Conservation (phyloP, 139 green algal species). For the Chlamydomonas incerta region DNA sequence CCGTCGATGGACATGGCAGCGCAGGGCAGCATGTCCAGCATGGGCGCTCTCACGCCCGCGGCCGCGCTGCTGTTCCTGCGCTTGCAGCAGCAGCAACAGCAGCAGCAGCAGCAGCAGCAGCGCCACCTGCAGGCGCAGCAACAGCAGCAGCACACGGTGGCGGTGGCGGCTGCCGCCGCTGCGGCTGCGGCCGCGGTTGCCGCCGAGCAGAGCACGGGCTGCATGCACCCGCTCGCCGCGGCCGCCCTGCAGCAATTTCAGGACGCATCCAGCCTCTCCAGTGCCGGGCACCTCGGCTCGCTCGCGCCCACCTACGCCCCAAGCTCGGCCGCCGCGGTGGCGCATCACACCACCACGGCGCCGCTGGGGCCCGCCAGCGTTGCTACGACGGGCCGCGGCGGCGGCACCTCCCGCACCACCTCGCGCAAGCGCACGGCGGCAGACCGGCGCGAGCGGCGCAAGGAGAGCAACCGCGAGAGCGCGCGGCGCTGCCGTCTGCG, state of each 20-base stretch:
- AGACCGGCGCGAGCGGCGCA: slow-evolving; percentile 28
- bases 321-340: no score
- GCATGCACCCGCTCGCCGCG: no score
- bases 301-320: no score
- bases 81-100: slow-evolving; percentile 27
- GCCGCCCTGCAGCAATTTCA: no score
- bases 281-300: no score
- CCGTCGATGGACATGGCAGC: neutral
- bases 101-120: slow-evolving; percentile 9
- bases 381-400: neutral
- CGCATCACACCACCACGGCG: no score
- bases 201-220: no score
- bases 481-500: slow-evolving; percentile 31
- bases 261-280: no score
- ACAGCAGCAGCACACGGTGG: neutral
- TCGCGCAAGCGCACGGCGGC: neutral
- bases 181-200: neutral
- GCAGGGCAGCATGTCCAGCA: neutral
- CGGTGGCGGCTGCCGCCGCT: no score
- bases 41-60: neutral
- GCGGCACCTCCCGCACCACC: neutral
- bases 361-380: neutral
- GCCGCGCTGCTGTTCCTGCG: slow-evolving; percentile 8
- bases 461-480: slow-evolving; percentile 45
- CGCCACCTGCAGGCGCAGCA: neutral